These are phyloP conservation scores for Carallia brachiata DNA, from an alignment of 345 rosid genomes.

Conservation along the genomic window DNA sequence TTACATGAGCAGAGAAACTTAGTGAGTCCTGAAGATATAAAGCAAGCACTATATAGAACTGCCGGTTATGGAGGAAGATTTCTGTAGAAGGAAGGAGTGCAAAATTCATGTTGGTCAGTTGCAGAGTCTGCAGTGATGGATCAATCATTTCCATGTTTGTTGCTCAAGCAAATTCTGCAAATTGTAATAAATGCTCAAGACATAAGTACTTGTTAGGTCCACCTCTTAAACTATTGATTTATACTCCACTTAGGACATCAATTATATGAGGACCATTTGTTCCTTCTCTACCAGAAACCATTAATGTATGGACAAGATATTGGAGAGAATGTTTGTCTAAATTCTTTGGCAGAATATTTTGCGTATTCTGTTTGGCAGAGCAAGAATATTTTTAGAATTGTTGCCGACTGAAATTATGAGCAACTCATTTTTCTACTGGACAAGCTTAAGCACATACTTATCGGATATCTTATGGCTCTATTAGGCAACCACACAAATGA, in stretches of 20 bases:
- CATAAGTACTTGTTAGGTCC: slow-evolving; percentile 25
- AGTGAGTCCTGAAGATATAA: slow-evolving; percentile 66
- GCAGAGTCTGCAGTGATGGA: slow-evolving; percentile 9
- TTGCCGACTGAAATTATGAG: slow-evolving; percentile 6
- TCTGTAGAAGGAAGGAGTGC: slow-evolving; percentile 27
- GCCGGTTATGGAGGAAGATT: slow-evolving; percentile 98
- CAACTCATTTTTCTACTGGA: background rate
- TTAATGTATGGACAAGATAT: slow-evolving; percentile 5
- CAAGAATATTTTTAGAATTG: slow-evolving; percentile 34
- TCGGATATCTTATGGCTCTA: slow-evolving; percentile 8
- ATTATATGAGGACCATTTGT: slow-evolving; percentile 13
- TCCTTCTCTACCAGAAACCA: slow-evolving; percentile 13
- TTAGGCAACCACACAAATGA: slow-evolving; percentile 35
- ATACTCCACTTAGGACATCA: slow-evolving; percentile 1
- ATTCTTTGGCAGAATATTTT: slow-evolving; percentile 11
- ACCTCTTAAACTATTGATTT: slow-evolving; percentile 9
- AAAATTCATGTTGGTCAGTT: background rate
- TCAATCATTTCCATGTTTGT: slow-evolving; percentile 14
- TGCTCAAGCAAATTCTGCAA: slow-evolving; percentile 20
- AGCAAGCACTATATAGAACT: slow-evolving; percentile 78
- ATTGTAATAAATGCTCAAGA: slow-evolving; percentile 23
- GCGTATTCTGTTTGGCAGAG: slow-evolving; percentile 1
- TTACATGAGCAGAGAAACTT: slow-evolving; percentile 51
- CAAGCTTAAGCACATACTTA: slow-evolving; percentile 5
- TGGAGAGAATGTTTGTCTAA: slow-evolving; percentile 10